Conservation (phyloP, 148 eudicot genomes). For the Arctostaphylos glauca region DNA sequence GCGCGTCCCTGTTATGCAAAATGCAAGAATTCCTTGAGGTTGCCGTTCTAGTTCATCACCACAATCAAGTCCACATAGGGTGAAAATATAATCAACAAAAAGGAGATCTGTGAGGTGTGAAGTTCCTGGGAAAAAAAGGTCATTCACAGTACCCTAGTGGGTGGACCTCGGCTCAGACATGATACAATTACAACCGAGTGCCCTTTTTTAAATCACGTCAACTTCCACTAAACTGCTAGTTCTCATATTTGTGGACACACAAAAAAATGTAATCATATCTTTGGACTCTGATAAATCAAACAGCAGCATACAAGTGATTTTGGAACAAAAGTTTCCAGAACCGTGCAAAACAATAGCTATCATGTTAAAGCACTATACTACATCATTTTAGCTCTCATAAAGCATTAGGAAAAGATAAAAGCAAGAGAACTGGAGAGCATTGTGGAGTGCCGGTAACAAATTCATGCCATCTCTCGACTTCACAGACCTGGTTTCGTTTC, state of each 20-base stretch:
- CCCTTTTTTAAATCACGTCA: too few relatives aligned
- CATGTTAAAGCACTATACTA: neutral
- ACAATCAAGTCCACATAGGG: neutral
- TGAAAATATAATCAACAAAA: too few relatives aligned
- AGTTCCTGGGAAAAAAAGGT: neutral
- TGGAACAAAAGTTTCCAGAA: neutral
- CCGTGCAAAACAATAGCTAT: neutral
- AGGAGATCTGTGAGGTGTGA: neutral
- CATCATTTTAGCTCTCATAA: neutral
- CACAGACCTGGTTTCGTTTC: neutral
- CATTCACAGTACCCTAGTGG: neutral
- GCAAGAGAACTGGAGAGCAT: neutral
- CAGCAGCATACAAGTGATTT: neutral
- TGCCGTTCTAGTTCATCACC: neutral
- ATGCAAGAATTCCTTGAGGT: neutral
- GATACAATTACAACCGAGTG: neutral
- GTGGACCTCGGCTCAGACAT: neutral
- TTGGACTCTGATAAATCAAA: neutral
- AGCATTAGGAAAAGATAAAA: neutral
- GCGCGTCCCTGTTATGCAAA: slow-evolving; percentile 42
- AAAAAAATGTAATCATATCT: neutral
- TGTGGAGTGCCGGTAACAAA: neutral
- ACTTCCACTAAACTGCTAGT: neutral
- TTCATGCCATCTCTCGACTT: neutral
- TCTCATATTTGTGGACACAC: neutral